Base-by-base conservation (phyloP, 495 filamentous ascomycete genomes). In the Aspergillus ellipticus region DNA sequence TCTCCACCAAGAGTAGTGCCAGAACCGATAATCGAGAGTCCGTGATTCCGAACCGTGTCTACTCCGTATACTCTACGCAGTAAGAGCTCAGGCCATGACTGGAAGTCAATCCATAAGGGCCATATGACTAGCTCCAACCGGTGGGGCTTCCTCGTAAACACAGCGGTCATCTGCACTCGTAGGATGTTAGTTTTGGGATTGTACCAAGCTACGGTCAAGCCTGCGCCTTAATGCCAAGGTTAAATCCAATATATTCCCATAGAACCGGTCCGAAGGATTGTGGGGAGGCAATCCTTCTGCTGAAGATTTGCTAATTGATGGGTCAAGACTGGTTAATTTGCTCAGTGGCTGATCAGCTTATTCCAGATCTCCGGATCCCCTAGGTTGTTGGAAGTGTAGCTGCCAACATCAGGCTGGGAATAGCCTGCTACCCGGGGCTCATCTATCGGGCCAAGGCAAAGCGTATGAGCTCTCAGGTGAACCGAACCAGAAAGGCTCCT, bases 391-490 rank as follows among this genome's bases (percentile, higher is more conserved):
- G 57, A 6, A 49, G 64, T 15, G 57, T 60, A 2, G 57, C 42
- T 24, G 63, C 56, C 9, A 62, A 66, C 26, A 60, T 68, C 48
- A 55, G 52, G 24, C 9, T 61, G 8, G 66, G 66, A 51, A 17
- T 68, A 11, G 67, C 49, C 39, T 72, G 20, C 35, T 66, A 62
- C 51, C 56, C 59, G 3, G 63, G 63, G 4, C 37, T 66, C 24
- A 55, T 58, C 17, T 63, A 70, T 58, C 55, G n/a, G 11, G 66
- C 61, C 55, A 61, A 67, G n/a, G 46, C 55, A 61, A 67, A 15
- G 46, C 55, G n/a, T 57, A 63, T 61, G 58, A 54, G 19, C 60
- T 56, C 16, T 16, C 13, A 17, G n/a, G n/a, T 16, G 24, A 48
- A 22, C 45, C 22, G 22, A 29, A 11, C 35, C 11, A 39, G 35